phyloP scores from a whole-genome alignment of 1,284 basidiomycete genomes.

The Grifola frondosa region DNA sequence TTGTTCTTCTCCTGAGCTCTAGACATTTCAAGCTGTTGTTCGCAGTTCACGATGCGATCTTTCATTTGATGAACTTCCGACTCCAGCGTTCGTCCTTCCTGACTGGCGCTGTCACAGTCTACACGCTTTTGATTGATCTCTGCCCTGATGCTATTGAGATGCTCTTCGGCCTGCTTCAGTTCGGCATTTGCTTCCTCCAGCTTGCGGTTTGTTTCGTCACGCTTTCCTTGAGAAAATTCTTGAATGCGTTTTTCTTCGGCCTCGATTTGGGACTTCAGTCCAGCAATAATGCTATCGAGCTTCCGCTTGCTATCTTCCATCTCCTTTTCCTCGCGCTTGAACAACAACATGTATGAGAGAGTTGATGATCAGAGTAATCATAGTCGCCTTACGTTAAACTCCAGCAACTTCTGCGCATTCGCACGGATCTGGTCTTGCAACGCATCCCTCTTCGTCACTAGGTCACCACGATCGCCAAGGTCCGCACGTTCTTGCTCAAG shows the following conservation, averaged over 20 bases:
- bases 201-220: conserved; percentile 52
- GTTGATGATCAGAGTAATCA: conserved; percentile 14
- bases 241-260: conserved; percentile 57
- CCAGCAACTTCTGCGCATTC: conserved; percentile 45
- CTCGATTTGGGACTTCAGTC: conserved; percentile 51
- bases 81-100: conserved; percentile 36
- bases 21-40: conserved; percentile 51
- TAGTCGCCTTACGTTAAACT: conserved; percentile 48
- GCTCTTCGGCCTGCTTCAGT: conserved; percentile 22
- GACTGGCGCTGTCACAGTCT: conserved; percentile 33
- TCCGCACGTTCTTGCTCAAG: conserved; percentile 43
- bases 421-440: conserved; percentile 45
- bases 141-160: conserved; percentile 36
- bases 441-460: conserved; percentile 44
- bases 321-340: conserved; percentile 23
- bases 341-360: neutral
- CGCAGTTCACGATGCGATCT: conserved; percentile 41
- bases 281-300: conserved; percentile 46
- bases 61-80: conserved; percentile 32
- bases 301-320: conserved; percentile 46
- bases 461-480: conserved; percentile 53
- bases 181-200: conserved; percentile 43
- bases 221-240: conserved; percentile 57
- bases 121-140: conserved; percentile 32
- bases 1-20: conserved; percentile 58